phyloP scores from a whole-genome alignment of 345 rosid genomes.

The Murraya koenigii region DNA sequence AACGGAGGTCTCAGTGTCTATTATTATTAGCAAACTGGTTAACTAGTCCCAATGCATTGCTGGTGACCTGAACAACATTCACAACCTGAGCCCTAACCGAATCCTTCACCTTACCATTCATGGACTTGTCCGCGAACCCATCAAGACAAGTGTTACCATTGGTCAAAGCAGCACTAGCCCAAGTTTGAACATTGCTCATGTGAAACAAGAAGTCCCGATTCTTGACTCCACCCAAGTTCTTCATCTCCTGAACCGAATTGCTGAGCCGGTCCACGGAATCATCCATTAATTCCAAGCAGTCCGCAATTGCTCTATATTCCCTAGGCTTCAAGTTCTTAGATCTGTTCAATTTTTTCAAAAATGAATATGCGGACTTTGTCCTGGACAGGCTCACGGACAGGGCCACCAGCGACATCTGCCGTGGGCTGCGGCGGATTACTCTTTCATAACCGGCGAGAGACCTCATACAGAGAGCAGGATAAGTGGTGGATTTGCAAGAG shows the following conservation, averaged over 20 bases:
- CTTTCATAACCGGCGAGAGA: constrained; percentile 57
- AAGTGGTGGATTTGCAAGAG: constrained; percentile 65
- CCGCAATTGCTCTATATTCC: constrained; percentile 58
- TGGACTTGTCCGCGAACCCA: constrained; percentile 61
- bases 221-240: constrained; percentile 39
- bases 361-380: constrained; percentile 52
- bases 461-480: constrained; percentile 60
- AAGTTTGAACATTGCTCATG: constrained; percentile 82
- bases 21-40: constrained; percentile 52
- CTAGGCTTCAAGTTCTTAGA: constrained; percentile 50
- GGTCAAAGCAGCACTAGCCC: constrained; percentile 92
- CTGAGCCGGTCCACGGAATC: constrained; percentile 70
- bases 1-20: constrained; percentile 15
- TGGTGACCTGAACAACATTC: constrained; percentile 71
- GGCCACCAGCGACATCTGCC: constrained; percentile 67
- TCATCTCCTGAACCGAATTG: constrained; percentile 59
- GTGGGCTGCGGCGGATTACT: constrained; percentile 54
- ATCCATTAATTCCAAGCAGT: constrained; percentile 62
- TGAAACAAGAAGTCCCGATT: constrained; percentile 56
- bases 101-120: constrained; percentile 62
- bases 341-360: constrained; percentile 45
- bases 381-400: constrained; percentile 55
- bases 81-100: constrained; percentile 50
- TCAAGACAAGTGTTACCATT: constrained; percentile 86
- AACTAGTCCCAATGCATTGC: constrained; percentile 76